A percentile compares a stretch with the other conserved stretches of the same genome.
Conservation (phyloP, 331 rosid species). For the Telfairia occidentalis region DNA sequence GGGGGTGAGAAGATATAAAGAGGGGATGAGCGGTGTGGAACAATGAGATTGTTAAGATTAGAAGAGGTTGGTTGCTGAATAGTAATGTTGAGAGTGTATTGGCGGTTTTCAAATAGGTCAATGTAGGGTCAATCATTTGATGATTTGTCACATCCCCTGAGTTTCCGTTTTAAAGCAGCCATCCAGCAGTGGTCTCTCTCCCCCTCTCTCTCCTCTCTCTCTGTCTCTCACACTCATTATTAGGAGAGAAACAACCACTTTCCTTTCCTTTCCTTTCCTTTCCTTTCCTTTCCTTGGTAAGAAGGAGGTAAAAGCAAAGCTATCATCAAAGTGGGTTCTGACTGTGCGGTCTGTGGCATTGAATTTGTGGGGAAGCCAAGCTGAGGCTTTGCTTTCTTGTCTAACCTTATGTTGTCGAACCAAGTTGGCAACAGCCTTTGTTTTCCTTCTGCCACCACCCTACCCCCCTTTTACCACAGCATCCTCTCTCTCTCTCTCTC, state of each 20-base stretch:
- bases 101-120: neutral
- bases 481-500: conserved; percentile 10
- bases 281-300: conserved; percentile 18
- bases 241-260: neutral
- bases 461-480: neutral
- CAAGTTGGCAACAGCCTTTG: conserved; percentile 21
- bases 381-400: conserved; percentile 27
- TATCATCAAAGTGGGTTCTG: conserved; percentile 54
- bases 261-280: no score
- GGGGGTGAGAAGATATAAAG: neutral
- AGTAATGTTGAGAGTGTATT: neutral
- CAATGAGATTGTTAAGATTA: neutral
- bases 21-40: no score
- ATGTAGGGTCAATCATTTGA: conserved; percentile 36
- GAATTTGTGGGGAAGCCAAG: conserved; percentile 27
- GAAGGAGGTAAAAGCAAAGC: conserved; percentile 29
- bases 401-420: conserved; percentile 25
- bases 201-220: conserved; percentile 15
- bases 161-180: conserved; percentile 19
- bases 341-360: conserved; percentile 35
- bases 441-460: conserved; percentile 10
- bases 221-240: conserved; percentile 12
- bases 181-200: conserved; percentile 8
- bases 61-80: neutral
- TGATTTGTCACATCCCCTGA: conserved; percentile 57